These are phyloP conservation scores for Mucor sp. DNA, from an alignment of 371 early-diverging fungal species.

Conservation along the genomic window DNA sequence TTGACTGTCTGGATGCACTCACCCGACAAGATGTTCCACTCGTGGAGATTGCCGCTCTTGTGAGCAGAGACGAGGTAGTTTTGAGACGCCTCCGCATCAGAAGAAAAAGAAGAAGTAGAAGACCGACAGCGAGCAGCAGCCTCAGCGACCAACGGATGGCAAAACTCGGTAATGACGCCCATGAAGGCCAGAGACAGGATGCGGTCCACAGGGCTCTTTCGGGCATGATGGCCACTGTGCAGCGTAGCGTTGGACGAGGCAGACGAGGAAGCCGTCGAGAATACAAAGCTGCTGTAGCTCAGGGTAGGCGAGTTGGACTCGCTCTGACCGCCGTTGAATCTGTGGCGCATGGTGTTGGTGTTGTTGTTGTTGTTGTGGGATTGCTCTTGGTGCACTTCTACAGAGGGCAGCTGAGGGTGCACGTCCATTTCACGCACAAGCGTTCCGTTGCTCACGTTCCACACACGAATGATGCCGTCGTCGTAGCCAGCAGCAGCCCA, in stretches of 20 bases:
- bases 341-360: slow-evolving; percentile 3
- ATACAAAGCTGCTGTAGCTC: not conserved
- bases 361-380: not conserved
- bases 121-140: slow-evolving; percentile 9
- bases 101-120: not conserved
- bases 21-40: slow-evolving; percentile 36
- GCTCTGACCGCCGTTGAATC: not conserved
- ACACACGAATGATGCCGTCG: slow-evolving; percentile 33
- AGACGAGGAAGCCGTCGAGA: not conserved
- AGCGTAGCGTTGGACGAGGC: not conserved
- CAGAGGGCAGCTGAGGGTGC: slow-evolving; percentile 1
- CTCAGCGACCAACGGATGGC: slow-evolving; percentile 23
- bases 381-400: slow-evolving; percentile 12
- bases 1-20: slow-evolving; percentile 29
- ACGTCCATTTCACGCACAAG: slow-evolving; percentile 24
- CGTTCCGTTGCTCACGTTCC: slow-evolving; percentile 24
- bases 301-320: not conserved
- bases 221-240: not conserved
- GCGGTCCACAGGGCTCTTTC: slow-evolving; percentile 13
- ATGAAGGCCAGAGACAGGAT: slow-evolving; percentile 20
- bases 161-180: slow-evolving; percentile 15
- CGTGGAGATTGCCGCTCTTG: slow-evolving; percentile 26
- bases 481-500: slow-evolving; percentile 36
- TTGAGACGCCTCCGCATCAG: slow-evolving; percentile 9
- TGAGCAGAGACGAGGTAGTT: slow-evolving; percentile 29